Percentiles rank a stretch among this genome's conserved stretches.
phyloP scores from a whole-genome alignment of 352 stramenopile species.

The Phytophthora fragariaefolia region DNA sequence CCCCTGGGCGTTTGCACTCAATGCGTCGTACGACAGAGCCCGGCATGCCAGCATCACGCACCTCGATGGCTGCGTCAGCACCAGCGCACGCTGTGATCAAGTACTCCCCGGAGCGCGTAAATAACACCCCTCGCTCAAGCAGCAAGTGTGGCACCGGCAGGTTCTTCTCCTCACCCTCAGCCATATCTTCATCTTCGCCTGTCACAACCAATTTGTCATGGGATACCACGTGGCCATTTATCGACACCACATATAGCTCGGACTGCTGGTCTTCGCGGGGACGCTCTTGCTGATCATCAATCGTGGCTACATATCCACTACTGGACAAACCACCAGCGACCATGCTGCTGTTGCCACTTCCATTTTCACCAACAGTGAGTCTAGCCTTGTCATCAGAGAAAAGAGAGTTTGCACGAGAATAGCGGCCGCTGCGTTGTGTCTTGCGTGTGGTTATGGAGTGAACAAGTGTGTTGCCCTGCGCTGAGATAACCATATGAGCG shows the following conservation, averaged over 20 bases:
- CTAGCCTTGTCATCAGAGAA: slow-evolving; percentile 55
- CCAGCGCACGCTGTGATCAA: slow-evolving; percentile 73
- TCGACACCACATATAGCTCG: slow-evolving; percentile 81
- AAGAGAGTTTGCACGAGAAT: slow-evolving; percentile 46
- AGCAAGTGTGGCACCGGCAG: slow-evolving; percentile 51
- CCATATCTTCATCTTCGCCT: slow-evolving; percentile 35
- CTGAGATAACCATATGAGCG: slow-evolving; percentile 79
- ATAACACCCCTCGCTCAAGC: slow-evolving; percentile 72
- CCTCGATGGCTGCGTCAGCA: slow-evolving; percentile 74
- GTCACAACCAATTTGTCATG: slow-evolving; percentile 58
- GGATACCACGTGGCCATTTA: slow-evolving; percentile 80
- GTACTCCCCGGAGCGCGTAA: slow-evolving; percentile 82
- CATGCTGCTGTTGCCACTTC: slow-evolving; percentile 43
- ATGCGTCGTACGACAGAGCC: slow-evolving; percentile 73
- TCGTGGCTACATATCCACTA: slow-evolving; percentile 41
- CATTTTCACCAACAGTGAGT: slow-evolving; percentile 41
- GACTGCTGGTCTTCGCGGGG: slow-evolving; percentile 57
- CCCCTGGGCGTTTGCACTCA: slow-evolving; percentile 69
- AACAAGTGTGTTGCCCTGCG: slow-evolving; percentile 72
- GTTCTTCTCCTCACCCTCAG: slow-evolving; percentile 21
- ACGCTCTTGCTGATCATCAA: slow-evolving; percentile 30
- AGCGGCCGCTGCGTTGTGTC: slow-evolving; percentile 39
- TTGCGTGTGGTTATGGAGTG: slow-evolving; percentile 64
- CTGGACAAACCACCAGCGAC: slow-evolving; percentile 43
- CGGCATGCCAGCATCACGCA: slow-evolving; percentile 69